These are phyloP conservation scores for Xylaria sp. DNA, from an alignment of 2,329 filamentous ascomycete genomes.

Conservation along the genomic window DNA sequence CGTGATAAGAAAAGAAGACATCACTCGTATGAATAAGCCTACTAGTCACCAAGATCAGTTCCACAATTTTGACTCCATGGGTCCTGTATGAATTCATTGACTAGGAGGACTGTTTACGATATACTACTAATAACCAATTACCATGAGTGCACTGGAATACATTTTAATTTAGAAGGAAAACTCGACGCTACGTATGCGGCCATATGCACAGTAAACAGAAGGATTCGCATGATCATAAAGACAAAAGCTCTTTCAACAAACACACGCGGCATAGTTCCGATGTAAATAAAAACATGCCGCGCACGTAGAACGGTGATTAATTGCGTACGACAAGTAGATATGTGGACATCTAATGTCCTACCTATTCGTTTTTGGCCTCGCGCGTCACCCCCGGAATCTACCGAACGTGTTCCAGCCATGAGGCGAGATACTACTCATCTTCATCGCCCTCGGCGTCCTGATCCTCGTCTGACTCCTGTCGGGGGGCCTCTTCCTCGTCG, in stretches of 20 bases:
- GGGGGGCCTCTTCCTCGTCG: constrained; percentile 34
- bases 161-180: not conserved
- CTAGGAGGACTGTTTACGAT: not conserved
- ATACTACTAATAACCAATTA: not conserved
- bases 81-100: too few relatives aligned
- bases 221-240: not conserved
- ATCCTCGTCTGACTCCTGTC: constrained; percentile 43
- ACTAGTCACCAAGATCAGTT: not conserved
- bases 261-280: not conserved
- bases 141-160: not conserved
- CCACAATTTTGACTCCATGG: not conserved
- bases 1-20: too few relatives aligned
- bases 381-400: not conserved
- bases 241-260: not conserved
- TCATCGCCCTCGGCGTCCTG: constrained; percentile 60
- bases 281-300: not conserved
- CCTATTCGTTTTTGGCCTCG: not conserved
- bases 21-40: not conserved
- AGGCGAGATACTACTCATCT: constrained; percentile 46
- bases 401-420: not conserved
- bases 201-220: not conserved
- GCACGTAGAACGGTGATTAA: not conserved
- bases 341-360: not conserved
- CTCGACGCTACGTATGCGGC: not conserved
- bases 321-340: not conserved